A percentile compares a stretch with the other conserved stretches of the same genome.
Evolutionary conservation across 163 green algal species (phyloP).

Genomic region (Prototheca cutis): DNA sequence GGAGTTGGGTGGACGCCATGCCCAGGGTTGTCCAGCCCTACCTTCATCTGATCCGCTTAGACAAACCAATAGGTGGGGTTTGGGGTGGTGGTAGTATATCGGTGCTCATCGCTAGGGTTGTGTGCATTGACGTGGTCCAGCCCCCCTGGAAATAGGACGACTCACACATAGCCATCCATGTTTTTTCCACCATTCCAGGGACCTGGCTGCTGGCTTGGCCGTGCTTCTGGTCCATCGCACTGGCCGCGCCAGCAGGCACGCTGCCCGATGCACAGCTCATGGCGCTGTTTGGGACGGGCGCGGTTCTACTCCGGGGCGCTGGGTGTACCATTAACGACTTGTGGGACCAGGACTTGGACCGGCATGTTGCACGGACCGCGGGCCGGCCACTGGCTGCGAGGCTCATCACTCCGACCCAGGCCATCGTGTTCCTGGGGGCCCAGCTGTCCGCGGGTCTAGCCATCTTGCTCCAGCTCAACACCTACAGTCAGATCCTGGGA

Average conservation of each 20-base stretch:
- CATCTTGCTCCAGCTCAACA: conserved; percentile 92
- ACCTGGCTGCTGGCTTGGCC: conserved; percentile 82
- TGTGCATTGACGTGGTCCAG: too few relatives aligned
- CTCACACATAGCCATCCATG: too few relatives aligned
- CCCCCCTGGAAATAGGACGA: too few relatives aligned
- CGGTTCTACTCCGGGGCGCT: conserved; percentile 77
- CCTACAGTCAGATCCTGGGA: conserved; percentile 79
- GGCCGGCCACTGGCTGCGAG: conserved; percentile 68
- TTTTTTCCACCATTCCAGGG: conserved; percentile 16
- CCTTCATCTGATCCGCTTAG: conserved; percentile 67
- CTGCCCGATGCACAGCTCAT: conserved; percentile 55
- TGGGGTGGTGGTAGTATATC: too few relatives aligned
- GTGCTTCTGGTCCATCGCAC: conserved; percentile 78
- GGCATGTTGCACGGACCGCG: conserved; percentile 67
- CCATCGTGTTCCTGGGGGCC: conserved; percentile 61
- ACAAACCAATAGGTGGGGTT: conserved; percentile 74
- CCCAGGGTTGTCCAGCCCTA: conserved; percentile 42
- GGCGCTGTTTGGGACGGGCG: conserved; percentile 60
- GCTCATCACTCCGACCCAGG: conserved; percentile 42
- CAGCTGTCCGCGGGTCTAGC: conserved; percentile 73
- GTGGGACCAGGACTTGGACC: conserved; percentile 78
- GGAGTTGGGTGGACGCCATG: conserved; percentile 14
- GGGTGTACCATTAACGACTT: conserved; percentile 98
- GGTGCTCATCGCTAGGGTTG: too few relatives aligned
- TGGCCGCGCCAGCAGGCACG: conserved; percentile 53